A percentile compares a stretch with the other conserved stretches of the same genome.
Evolutionary conservation across 495 filamentous ascomycete genomes (phyloP).

Genomic region (Penicillium cinerascens): DNA sequence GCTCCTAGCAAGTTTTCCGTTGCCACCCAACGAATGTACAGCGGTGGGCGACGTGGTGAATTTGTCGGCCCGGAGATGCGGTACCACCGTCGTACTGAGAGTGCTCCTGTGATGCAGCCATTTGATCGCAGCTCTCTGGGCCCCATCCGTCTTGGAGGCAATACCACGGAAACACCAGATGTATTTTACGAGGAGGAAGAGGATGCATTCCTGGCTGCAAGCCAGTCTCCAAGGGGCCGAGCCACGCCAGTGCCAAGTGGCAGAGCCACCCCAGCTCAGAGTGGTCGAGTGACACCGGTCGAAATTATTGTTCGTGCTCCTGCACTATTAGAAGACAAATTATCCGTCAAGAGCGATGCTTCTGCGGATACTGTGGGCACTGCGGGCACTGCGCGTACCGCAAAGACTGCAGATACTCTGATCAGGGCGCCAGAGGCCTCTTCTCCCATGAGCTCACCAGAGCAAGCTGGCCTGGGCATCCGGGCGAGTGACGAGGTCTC

Average conservation of each 20-base stretch:
- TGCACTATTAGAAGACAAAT: conserved; percentile 1
- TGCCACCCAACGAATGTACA: conserved; percentile 79
- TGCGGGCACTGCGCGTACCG: background rate
- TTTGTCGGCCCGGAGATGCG: conserved; percentile 81
- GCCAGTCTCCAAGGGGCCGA: conserved; percentile 26
- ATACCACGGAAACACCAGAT: conserved; percentile 68
- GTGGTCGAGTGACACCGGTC: background rate
- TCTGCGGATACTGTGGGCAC: background rate
- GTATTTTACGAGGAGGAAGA: conserved; percentile 97
- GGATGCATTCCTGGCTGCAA: conserved; percentile 55
- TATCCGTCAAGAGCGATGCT: conserved; percentile 27
- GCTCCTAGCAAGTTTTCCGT: conserved; percentile 54
- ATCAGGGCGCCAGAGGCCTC: conserved; percentile 30
- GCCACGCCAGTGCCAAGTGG: background rate
- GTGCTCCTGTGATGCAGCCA: conserved; percentile 82
- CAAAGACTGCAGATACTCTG: conserved; percentile 29
- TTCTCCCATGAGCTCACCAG: conserved; percentile 12
- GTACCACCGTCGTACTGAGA: conserved; percentile 87
- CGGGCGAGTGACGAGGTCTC: conserved; percentile 32
- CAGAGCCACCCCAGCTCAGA: background rate
- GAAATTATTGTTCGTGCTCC: background rate
- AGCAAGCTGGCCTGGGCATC: conserved; percentile 45
- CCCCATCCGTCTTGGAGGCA: conserved; percentile 62
- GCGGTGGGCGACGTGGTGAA: conserved; percentile 67
- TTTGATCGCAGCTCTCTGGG: conserved; percentile 67